These are phyloP conservation scores for Thelonectria blattea DNA, from an alignment of 2,329 filamentous ascomycete genomes.

Conservation along the genomic window DNA sequence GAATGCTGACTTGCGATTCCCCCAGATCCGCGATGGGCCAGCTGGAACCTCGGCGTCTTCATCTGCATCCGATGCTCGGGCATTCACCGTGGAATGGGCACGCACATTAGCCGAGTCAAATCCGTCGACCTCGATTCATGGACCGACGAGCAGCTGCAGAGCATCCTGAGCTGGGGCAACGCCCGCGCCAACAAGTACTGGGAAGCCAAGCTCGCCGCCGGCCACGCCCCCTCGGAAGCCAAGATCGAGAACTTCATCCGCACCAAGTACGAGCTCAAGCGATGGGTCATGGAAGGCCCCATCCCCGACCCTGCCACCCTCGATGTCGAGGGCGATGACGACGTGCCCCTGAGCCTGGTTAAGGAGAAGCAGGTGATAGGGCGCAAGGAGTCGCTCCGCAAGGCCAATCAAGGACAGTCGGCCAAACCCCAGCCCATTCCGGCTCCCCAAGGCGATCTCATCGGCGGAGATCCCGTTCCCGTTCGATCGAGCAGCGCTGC, in stretches of 20 bases:
- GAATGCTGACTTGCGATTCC: slow-evolving; percentile 17
- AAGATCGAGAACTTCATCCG: slow-evolving; percentile 99
- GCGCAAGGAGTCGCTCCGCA: slow-evolving; percentile 63
- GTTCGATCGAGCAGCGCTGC: slow-evolving; percentile 77
- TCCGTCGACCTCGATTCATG: slow-evolving; percentile 97
- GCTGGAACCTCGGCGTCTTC: slow-evolving; percentile 97
- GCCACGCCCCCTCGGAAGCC: slow-evolving; percentile 91
- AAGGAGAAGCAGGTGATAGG: slow-evolving; percentile 71
- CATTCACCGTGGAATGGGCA: slow-evolving; percentile 98
- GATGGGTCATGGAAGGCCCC: slow-evolving; percentile 98
- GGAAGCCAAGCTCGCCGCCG: slow-evolving; percentile 91
- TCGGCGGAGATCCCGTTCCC: slow-evolving; percentile 75
- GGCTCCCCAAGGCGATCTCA: slow-evolving; percentile 74
- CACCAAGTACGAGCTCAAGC: slow-evolving; percentile 97
- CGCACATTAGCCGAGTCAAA: slow-evolving; percentile 97
- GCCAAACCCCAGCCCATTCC: slow-evolving; percentile 42
- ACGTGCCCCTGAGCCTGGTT: slow-evolving; percentile 69
- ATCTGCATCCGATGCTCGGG: slow-evolving; percentile 98
- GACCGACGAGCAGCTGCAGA: slow-evolving; percentile 97
- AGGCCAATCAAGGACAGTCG: slow-evolving; percentile 60
- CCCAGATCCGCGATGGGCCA: slow-evolving; percentile 95
- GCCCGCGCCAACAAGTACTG: slow-evolving; percentile 97
- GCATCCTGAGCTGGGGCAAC: slow-evolving; percentile 95
- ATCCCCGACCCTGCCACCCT: slow-evolving; percentile 92
- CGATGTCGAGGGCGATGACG: slow-evolving; percentile 84